Base-by-base conservation (phyloP, 495 filamentous ascomycete species). In the Aspergillus leporis region DNA sequence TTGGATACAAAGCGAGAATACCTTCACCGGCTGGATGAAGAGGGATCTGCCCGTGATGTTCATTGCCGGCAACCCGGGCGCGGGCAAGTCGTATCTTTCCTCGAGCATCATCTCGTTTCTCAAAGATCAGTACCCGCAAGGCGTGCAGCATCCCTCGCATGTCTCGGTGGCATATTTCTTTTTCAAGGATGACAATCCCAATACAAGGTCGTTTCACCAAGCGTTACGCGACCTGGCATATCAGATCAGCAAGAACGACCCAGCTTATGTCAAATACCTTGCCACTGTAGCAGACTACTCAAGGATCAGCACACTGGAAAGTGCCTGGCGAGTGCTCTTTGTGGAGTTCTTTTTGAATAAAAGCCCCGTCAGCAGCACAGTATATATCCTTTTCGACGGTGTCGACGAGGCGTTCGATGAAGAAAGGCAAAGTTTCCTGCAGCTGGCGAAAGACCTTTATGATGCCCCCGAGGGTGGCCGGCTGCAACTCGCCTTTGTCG, bases 71-170 rank as follows among this genome's bases (percentile, higher is more conserved):
- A 66, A 54, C 34, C 68, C 67, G 30, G 72, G 72, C 12, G 66
- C 65, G 5, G 73, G 73, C 5, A 76, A 76, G 55, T 71, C 70
- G 1, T 74, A 62, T 56, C 60, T 76, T 0, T 63, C 66, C 19
- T 40, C 65, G 14, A 69, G 65, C 48, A 66, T 74, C 14, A 68
- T 74, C 30, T 25, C n/a, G 14, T 59, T 59, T 55, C 63, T 73
- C 2, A 49, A 59, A 16, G 51, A 64, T 4, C 60, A 61, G 51
- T 55, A 51, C 56, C 51, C 48, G 8, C 61, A 59, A 49, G 36
- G 38, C 1, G n/a, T 48, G 2, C 47, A 56, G 28, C 8, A 23
- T 14, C 28, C 50, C 0, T 54, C 51, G 22, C 18, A 22, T 8
- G 31, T 41, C 16, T 72, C 64, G 6, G 54, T 71, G 18, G 71